phyloP scores from a whole-genome alignment of 371 early-diverging fungal species.

The Mucor ambiguus region DNA sequence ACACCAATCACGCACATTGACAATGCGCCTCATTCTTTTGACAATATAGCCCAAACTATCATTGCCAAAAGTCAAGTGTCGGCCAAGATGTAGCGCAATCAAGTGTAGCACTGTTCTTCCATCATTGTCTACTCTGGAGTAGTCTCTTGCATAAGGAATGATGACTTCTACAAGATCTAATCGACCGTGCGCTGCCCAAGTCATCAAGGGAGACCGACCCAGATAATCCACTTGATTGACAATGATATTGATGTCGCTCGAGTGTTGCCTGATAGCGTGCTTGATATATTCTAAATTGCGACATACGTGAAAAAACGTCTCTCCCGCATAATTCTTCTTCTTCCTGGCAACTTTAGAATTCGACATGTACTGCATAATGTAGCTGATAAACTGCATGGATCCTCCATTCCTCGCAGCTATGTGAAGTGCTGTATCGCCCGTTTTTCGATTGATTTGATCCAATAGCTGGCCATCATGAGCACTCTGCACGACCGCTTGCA shows the following conservation, averaged over 20 bases:
- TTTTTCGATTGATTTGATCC: constrained; percentile 10
- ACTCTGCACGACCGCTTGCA: constrained; percentile 4
- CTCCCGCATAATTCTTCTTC: constrained; percentile 34
- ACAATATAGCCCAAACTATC: constrained; percentile 17
- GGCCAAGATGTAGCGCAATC: constrained; percentile 11
- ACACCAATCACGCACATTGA: constrained; percentile 28
- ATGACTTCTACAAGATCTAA: constrained; percentile 34
- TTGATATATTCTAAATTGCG: constrained; percentile 23
- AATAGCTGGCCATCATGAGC: not conserved
- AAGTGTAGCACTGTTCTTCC: constrained; percentile 32
- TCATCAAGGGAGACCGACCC: constrained; percentile 45
- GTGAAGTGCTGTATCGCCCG: constrained; percentile 34
- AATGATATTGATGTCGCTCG: constrained; percentile 15
- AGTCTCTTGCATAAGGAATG: not conserved
- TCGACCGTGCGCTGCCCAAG: constrained; percentile 49
- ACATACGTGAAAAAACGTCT: constrained; percentile 50
- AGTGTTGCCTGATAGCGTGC: constrained; percentile 9
- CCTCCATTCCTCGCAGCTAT: constrained; percentile 18
- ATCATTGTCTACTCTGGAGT: constrained; percentile 16
- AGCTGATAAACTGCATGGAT: constrained; percentile 10
- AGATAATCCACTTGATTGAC: constrained; percentile 24
- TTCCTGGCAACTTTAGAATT: not conserved
- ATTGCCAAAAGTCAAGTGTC: constrained; percentile 11
- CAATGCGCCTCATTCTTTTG: constrained; percentile 1
- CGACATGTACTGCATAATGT: not conserved